Percentiles rank a stretch among this genome's conserved stretches.
Conservation (phyloP, 768 basidiomycete genomes). For the Tubosaeta sp. region DNA sequence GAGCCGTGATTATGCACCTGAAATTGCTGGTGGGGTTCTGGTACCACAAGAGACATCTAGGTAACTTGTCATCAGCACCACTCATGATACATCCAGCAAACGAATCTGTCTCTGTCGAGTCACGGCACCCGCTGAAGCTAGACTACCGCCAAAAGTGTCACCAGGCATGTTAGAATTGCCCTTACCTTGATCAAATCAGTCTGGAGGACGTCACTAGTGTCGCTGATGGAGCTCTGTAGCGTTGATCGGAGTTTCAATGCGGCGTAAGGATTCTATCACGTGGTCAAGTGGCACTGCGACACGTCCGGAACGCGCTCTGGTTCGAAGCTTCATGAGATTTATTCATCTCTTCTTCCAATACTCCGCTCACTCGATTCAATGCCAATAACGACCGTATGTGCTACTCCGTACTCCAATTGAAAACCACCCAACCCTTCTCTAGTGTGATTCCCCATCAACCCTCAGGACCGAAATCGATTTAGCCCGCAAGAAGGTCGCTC, state of each 20-base stretch:
- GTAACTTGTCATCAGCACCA: constrained; percentile 12
- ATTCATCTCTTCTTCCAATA: background rate
- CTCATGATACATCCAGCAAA: constrained; percentile 21
- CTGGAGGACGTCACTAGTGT: constrained; percentile 18
- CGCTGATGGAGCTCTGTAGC: constrained; percentile 4
- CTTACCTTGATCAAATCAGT: constrained; percentile 25
- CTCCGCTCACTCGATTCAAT: constrained; percentile 12
- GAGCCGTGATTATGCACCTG: constrained; percentile 50
- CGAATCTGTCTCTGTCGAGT: background rate
- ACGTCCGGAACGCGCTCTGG: constrained; percentile 18
- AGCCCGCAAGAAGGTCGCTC: constrained; percentile 38
- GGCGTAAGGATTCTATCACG: constrained; percentile 13
- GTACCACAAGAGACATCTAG: constrained; percentile 93
- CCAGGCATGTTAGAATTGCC: background rate
- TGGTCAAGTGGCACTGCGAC: constrained; percentile 18
- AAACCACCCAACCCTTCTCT: background rate
- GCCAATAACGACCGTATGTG: constrained; percentile 28
- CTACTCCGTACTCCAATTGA: accelerated
- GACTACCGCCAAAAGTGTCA: background rate
- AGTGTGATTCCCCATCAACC: constrained; percentile 32
- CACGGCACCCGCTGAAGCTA: background rate
- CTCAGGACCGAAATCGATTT: constrained; percentile 40
- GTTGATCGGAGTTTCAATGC: constrained; percentile 24
- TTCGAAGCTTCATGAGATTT: constrained; percentile 17
- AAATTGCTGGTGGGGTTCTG: constrained; percentile 93